phyloP scores from a whole-genome alignment of 2,329 filamentous ascomycete species.

The Penicillium sp. region DNA sequence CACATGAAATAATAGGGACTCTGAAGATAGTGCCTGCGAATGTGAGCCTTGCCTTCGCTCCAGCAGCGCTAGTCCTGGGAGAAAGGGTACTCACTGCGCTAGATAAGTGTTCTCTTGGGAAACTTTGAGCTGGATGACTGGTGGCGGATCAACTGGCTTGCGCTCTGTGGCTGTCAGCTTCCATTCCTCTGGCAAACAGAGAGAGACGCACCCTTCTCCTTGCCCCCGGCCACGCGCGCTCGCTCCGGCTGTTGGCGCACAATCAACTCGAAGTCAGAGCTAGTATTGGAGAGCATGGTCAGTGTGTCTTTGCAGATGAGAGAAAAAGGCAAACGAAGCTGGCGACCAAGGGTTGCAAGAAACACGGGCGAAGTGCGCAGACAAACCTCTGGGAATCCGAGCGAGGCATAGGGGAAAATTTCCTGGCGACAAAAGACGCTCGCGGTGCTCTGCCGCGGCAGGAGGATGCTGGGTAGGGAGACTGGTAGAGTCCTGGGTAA shows the following conservation, averaged over 20 bases:
- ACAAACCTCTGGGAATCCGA: constrained; percentile 39
- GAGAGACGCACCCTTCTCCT: constrained; percentile 63
- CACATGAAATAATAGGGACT: constrained; percentile 64
- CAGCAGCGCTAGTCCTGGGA: constrained; percentile 10
- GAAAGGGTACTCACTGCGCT: constrained; percentile 53
- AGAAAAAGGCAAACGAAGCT: constrained; percentile 17
- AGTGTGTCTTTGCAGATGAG: constrained; percentile 23
- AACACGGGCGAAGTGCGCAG: constrained; percentile 14
- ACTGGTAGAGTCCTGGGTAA: not conserved
- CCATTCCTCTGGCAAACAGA: not conserved
- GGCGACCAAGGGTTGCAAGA: constrained; percentile 9
- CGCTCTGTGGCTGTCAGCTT: constrained; percentile 52
- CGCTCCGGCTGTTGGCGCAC: constrained; percentile 65
- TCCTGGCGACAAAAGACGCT: constrained; percentile 5
- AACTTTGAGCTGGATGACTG: constrained; percentile 70
- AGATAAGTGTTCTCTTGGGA: constrained; percentile 45
- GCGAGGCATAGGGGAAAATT: constrained; percentile 29
- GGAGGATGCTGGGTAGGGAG: not conserved
- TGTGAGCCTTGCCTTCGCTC: not conserved
- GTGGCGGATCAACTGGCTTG: constrained; percentile 81
- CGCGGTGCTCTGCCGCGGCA: constrained; percentile 8
- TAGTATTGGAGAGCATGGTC: constrained; percentile 40
- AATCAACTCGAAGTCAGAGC: constrained; percentile 54
- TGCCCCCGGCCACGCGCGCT: constrained; percentile 65
- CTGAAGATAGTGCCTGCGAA: constrained; percentile 55